Evolutionary conservation across 2,329 filamentous ascomycete species (phyloP).

Genomic region (Dactylellina cionopaga): DNA sequence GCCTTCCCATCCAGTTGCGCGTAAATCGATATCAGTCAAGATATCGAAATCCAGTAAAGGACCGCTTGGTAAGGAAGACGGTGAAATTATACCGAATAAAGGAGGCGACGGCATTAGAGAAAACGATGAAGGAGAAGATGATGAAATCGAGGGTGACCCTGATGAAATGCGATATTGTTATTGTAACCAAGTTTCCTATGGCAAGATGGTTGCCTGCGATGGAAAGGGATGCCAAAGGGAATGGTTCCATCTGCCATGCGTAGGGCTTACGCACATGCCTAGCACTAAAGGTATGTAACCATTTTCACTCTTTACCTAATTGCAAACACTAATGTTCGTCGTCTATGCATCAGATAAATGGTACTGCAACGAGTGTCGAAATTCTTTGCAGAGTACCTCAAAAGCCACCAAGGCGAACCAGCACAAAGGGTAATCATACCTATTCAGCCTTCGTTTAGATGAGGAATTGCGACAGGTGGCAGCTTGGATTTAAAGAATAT

Average conservation of each 20-base stretch:
- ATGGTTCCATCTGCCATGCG: slow-evolving; percentile 87
- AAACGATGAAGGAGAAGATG: slow-evolving; percentile 66
- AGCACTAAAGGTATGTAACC: slow-evolving; percentile 77
- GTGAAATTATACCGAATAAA: background rate
- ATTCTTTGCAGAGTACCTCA: background rate
- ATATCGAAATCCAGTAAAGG: slow-evolving; percentile 23
- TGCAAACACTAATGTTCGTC: background rate
- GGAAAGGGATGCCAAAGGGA: slow-evolving; percentile 82
- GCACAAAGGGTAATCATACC: slow-evolving; percentile 2
- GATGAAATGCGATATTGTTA: slow-evolving; percentile 82
- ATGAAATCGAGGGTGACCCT: slow-evolving; percentile 77
- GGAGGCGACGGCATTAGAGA: slow-evolving; percentile 62
- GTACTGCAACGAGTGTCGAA: slow-evolving; percentile 77
- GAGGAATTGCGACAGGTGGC: no score
- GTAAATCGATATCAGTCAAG: slow-evolving; percentile 18
- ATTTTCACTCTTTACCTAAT: slow-evolving; percentile 3
- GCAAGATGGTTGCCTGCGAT: slow-evolving; percentile 89
- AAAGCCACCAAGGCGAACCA: slow-evolving; percentile 28
- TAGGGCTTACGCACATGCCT: slow-evolving; percentile 81
- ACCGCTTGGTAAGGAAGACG: background rate
- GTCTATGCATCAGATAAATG: slow-evolving; percentile 72
- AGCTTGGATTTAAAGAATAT: no score
- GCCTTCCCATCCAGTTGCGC: slow-evolving; percentile 2
- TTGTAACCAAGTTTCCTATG: slow-evolving; percentile 84
- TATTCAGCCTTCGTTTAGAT: no score